A percentile compares a stretch with the other conserved stretches of the same genome.
Conservation (phyloP, 805 yeast species). For the Ogataea zsoltii region DNA sequence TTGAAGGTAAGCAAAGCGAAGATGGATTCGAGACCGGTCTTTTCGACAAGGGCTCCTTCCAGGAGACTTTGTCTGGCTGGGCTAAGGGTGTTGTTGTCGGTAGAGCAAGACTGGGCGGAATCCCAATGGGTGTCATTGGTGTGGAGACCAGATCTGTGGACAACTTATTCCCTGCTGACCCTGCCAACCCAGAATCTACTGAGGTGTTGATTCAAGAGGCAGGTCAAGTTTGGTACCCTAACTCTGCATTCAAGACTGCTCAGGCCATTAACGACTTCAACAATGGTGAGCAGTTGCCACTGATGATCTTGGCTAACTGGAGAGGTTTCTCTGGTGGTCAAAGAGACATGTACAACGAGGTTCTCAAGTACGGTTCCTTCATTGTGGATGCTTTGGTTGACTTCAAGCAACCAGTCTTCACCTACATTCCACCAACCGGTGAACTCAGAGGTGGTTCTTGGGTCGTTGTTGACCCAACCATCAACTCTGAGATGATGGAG, state of each 20-base stretch:
- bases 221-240: constrained; percentile 99
- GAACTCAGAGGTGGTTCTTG: constrained; percentile 99
- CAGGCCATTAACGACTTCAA: constrained; percentile 98
- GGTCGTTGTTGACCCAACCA: constrained; percentile 99
- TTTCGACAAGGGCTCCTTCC: constrained; percentile 91
- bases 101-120: constrained; percentile 98
- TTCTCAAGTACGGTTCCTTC: constrained; percentile 92
- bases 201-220: constrained; percentile 90
- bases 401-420: constrained; percentile 94
- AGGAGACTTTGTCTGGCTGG: constrained; percentile 97
- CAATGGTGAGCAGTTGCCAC: constrained; percentile 95
- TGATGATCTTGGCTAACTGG: constrained; percentile 98
- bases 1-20: constrained; percentile 75
- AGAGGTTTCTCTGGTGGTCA: constrained; percentile 99
- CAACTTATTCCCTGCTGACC: constrained; percentile 93
- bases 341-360: constrained; percentile 99
- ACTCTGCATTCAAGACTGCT: constrained; percentile 98
- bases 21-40: constrained; percentile 83
- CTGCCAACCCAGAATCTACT: constrained; percentile 95
- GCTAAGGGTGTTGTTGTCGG: constrained; percentile 98
- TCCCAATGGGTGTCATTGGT: constrained; percentile 96
- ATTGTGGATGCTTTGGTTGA: constrained; percentile 97
- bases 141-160: constrained; percentile 92
- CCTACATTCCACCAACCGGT: constrained; percentile 97
- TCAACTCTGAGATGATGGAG: constrained; percentile 96